Percentiles rank a stretch among this genome's conserved stretches.
phyloP scores from a whole-genome alignment of 78 protist genomes.

The Dictyostelium purpureum region DNA sequence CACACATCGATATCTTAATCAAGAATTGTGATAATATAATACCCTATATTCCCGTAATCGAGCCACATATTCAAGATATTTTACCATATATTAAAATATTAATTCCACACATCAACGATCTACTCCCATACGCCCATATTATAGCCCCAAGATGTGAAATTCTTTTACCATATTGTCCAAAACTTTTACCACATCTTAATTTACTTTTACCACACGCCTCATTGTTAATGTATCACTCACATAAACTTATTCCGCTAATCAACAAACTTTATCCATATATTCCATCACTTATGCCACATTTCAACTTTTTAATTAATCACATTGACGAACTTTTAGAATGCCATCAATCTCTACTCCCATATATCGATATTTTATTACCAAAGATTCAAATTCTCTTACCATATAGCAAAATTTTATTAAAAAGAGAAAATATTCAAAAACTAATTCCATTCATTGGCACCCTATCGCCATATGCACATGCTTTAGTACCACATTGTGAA shows the following conservation, averaged over 20 bases:
- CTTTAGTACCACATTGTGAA: slow-evolving; percentile 30
- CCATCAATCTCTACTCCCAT: neutral
- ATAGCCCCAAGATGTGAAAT: slow-evolving; percentile 29
- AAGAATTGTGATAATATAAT: slow-evolving; percentile 39
- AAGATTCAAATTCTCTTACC: slow-evolving; percentile 37
- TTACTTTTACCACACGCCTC: slow-evolving; percentile 19
- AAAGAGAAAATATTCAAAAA: neutral
- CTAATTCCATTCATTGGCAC: slow-evolving; percentile 27
- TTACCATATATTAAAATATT: slow-evolving; percentile 49
- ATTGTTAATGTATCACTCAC: slow-evolving; percentile 55
- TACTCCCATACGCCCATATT: slow-evolving; percentile 28
- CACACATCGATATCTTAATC: slow-evolving; percentile 17
- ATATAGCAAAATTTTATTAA: neutral
- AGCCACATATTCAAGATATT: slow-evolving; percentile 2
- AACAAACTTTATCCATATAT: slow-evolving; percentile 50
- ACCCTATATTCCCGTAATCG: slow-evolving; percentile 38
- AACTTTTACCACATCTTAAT: slow-evolving; percentile 36
- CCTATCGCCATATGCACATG: neutral
- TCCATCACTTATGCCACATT: slow-evolving; percentile 76
- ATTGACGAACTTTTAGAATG: slow-evolving; percentile 30
- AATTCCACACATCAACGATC: slow-evolving; percentile 4
- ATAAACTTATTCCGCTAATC: slow-evolving; percentile 51
- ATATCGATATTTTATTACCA: slow-evolving; percentile 23
- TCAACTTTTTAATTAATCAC: slow-evolving; percentile 7
- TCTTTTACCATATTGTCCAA: slow-evolving; percentile 38